Evolutionary conservation across 2,329 filamentous ascomycete genomes (phyloP).

Genomic region (Venturia oleaginea): DNA sequence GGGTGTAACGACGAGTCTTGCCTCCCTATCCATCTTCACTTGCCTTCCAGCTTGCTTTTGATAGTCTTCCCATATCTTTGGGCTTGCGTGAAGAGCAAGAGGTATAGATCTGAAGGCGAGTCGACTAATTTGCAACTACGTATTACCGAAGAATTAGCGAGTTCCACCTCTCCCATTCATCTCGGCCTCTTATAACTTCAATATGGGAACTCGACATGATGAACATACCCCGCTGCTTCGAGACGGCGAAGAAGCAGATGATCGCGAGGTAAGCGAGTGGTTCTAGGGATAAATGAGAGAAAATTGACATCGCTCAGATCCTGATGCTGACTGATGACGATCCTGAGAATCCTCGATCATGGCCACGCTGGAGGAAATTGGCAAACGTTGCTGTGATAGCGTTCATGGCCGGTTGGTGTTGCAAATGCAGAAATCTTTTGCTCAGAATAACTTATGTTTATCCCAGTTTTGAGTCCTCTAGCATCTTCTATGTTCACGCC

Average conservation of each 20-base stretch:
- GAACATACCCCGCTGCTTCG: slow-evolving; percentile 34
- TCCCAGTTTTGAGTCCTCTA: slow-evolving; percentile 34
- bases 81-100: too few species aligned
- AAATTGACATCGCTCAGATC: neutral
- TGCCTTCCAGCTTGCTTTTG: neutral
- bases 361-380: slow-evolving; percentile 37
- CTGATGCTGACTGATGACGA: slow-evolving; percentile 23
- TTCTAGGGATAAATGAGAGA: neutral
- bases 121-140: too few species aligned
- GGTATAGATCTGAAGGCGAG: too few species aligned
- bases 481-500: slow-evolving; percentile 31
- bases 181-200: neutral
- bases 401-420: slow-evolving; percentile 35
- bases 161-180: neutral
- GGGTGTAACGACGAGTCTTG: neutral
- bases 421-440: neutral
- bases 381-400: slow-evolving; percentile 43
- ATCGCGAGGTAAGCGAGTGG: slow-evolving; percentile 19
- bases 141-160: too few species aligned
- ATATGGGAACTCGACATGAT: slow-evolving; percentile 15
- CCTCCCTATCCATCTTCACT: too few species aligned
- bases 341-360: slow-evolving; percentile 37
- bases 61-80: too few species aligned
- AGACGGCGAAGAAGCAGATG: slow-evolving; percentile 27
- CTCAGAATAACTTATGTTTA: slow-evolving; percentile 9